Evolutionary conservation across 176 grass and related monocot genomes (phyloP).

Genomic region (Microstegium vimineum): DNA sequence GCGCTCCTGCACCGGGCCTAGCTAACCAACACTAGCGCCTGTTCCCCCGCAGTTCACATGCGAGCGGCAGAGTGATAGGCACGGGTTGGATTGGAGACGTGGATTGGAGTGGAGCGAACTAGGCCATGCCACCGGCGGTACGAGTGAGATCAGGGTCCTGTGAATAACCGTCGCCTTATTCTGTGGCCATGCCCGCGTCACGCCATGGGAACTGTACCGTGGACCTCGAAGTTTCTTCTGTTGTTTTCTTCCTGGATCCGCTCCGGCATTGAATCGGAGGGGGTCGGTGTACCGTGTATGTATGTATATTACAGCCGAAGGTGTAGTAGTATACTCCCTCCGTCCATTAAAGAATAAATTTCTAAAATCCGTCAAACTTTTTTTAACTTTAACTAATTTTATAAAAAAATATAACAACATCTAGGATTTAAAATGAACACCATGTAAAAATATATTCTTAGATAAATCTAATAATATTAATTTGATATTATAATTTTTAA

Average conservation of each 20-base stretch:
- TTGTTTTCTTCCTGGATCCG: constrained; percentile 12
- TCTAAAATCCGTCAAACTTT: no score
- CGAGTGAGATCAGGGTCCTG: constrained; percentile 4
- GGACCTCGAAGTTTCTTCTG: constrained; percentile 34
- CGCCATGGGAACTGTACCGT: constrained; percentile 22
- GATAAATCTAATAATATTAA: no score
- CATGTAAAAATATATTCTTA: no score
- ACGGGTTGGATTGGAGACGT: not conserved
- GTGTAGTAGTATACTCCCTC: no score
- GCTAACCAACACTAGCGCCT: constrained; percentile 32
- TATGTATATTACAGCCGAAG: not conserved
- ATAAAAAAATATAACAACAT: no score
- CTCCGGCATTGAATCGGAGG: not conserved
- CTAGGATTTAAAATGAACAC: no score
- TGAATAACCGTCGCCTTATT: not conserved
- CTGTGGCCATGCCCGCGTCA: constrained; percentile 24
- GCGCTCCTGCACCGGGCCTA: constrained; percentile 56
- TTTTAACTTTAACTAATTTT: no score
- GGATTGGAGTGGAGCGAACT: not conserved
- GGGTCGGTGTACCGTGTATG: not conserved
- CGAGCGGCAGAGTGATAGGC: not conserved
- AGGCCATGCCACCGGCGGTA: no score
- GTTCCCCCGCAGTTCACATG: no score
- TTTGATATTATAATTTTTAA: no score
- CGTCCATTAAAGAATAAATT: no score